Conservation (phyloP, 2,329 filamentous ascomycete genomes). For the Ceratocystiopsis sp. region DNA sequence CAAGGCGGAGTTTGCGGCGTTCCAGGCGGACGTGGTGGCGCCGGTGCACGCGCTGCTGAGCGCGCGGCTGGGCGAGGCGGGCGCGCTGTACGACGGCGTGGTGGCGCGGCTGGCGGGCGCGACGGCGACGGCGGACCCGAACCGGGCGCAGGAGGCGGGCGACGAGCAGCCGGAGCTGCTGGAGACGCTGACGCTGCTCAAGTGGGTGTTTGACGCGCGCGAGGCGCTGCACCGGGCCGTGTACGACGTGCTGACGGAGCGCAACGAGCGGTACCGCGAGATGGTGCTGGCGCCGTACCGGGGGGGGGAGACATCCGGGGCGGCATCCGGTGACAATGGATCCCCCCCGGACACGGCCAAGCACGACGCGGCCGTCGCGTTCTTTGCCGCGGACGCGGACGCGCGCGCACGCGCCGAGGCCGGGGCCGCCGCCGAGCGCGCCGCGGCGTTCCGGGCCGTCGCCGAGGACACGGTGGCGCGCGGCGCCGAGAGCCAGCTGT, state of each 20-base stretch:
- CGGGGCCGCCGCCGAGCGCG: conserved; percentile 53
- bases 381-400: conserved; percentile 64
- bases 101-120: conserved; percentile 54
- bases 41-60: conserved; percentile 69
- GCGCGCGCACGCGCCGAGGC: conserved; percentile 57
- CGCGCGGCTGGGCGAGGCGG: conserved; percentile 55
- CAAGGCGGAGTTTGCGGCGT: conserved; percentile 68
- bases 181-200: conserved; percentile 84
- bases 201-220: conserved; percentile 94
- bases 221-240: conserved; percentile 73
- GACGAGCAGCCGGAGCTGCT: conserved; percentile 87
- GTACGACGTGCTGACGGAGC: conserved; percentile 69
- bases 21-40: conserved; percentile 67
- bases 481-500: conserved; percentile 80
- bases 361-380: conserved; percentile 57
- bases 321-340: conserved; percentile 19
- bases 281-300: conserved; percentile 71
- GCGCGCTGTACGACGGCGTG: conserved; percentile 61
- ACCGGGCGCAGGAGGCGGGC: conserved; percentile 83
- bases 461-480: conserved; percentile 73
- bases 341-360: conserved; percentile 43
- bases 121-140: conserved; percentile 51
- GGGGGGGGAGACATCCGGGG: conserved; percentile 36
- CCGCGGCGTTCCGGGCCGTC: conserved; percentile 58
- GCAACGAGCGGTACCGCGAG: conserved; percentile 71